Evolutionary conservation across 768 basidiomycete genomes (phyloP).

Genomic region (Trametes gibbosa): DNA sequence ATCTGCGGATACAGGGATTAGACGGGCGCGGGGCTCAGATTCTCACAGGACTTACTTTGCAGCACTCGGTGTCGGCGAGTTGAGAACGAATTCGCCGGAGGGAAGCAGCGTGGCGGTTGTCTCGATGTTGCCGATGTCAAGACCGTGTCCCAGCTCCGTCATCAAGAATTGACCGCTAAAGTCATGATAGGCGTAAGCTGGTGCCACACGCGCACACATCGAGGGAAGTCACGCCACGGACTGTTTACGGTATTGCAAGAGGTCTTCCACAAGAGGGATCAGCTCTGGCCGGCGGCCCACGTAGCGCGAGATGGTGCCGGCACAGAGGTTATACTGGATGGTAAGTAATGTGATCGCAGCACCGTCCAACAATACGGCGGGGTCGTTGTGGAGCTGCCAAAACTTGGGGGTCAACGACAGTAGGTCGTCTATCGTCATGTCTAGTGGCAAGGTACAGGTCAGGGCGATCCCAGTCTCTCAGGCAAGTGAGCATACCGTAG

Average conservation of each 20-base stretch:
- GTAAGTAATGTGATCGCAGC: conserved; percentile 25
- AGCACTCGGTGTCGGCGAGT: not conserved
- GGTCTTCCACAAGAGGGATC: conserved; percentile 22
- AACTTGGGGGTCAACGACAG: conserved; percentile 25
- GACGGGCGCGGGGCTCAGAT: not conserved
- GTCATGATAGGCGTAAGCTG: not conserved
- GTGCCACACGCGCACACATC: not conserved
- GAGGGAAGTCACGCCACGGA: conserved; percentile 15
- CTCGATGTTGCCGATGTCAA: conserved; percentile 29
- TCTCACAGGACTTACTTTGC: not conserved
- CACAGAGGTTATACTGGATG: conserved; percentile 28
- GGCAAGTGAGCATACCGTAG: conserved; percentile 14
- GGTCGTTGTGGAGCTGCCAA: conserved; percentile 30
- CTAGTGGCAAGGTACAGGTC: not conserved
- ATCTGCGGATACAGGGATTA: conserved; percentile 14
- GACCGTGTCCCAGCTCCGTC: conserved; percentile 32
- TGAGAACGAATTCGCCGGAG: conserved; percentile 16
- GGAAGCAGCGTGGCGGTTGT: conserved; percentile 25
- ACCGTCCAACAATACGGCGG: conserved; percentile 23
- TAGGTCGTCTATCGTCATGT: conserved; percentile 25
- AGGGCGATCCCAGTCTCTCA: not conserved
- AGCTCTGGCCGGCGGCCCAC: conserved; percentile 25
- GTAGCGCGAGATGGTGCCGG: conserved; percentile 27
- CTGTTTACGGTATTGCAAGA: conserved; percentile 28
- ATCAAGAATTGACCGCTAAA: conserved; percentile 29